These are phyloP conservation scores for Phalaenopsis equestris DNA, from an alignment of 106 monocot genomes.

Conservation along the genomic window DNA sequence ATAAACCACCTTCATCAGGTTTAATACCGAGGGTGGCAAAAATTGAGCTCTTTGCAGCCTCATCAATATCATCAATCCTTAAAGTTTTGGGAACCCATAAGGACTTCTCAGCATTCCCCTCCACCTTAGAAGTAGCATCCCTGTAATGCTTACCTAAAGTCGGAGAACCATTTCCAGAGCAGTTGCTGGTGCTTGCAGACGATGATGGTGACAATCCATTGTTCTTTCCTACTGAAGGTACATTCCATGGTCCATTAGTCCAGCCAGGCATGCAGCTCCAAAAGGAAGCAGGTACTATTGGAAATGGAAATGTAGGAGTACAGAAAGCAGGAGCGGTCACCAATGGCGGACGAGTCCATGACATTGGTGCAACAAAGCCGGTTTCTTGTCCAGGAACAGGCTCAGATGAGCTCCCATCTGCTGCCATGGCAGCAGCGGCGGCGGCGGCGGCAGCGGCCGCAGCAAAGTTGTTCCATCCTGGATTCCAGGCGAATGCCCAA, in stretches of 20 bases:
- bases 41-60: conserved; percentile 60
- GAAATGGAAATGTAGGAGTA: conserved; percentile 40
- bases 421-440: conserved; percentile 17
- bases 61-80: conserved; percentile 59
- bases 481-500: conserved; percentile 58
- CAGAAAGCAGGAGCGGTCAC: conserved; percentile 46
- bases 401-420: not conserved
- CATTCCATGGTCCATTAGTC: conserved; percentile 40
- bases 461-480: conserved; percentile 32
- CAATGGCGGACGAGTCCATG: conserved; percentile 34
- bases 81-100: conserved; percentile 66
- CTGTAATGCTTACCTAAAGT: conserved; percentile 83
- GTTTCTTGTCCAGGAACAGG: conserved; percentile 20
- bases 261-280: conserved; percentile 45
- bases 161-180: conserved; percentile 44
- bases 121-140: conserved; percentile 12
- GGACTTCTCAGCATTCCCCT: conserved; percentile 29
- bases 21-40: conserved; percentile 61
- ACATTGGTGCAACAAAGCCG: conserved; percentile 11
- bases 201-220: conserved; percentile 9
- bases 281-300: conserved; percentile 48
- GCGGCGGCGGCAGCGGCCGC: not conserved
- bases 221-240: conserved; percentile 23
- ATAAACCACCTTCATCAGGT: conserved; percentile 22
- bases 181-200: conserved; percentile 3